Percentiles rank a stretch among this genome's conserved stretches.
Conservation (phyloP, 768 basidiomycete genomes). For the Lactarius hengduanensis region DNA sequence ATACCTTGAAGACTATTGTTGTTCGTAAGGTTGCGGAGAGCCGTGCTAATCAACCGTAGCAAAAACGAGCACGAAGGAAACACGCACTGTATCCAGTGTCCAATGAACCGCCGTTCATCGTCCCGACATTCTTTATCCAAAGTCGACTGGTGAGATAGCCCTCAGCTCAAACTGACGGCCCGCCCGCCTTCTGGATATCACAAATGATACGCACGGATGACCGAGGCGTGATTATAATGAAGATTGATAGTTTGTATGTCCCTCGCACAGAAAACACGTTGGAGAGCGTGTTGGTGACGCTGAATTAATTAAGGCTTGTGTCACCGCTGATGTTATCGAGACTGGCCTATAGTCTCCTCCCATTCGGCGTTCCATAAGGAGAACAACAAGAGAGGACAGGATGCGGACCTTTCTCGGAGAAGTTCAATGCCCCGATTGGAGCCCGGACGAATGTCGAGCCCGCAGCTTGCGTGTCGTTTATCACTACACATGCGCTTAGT, state of each 20-base stretch:
- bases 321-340: constrained; percentile 41
- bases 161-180: background rate
- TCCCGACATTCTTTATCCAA: constrained; percentile 73
- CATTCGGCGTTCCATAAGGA: background rate
- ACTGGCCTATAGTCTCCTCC: constrained; percentile 54
- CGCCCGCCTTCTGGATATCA: too few relatives aligned
- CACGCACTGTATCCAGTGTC: constrained; percentile 37
- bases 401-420: constrained; percentile 53
- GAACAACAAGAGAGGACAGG: background rate
- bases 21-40: too few relatives aligned
- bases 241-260: constrained; percentile 63
- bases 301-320: constrained; percentile 55
- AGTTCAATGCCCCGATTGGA: constrained; percentile 72
- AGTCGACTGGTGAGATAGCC: constrained; percentile 49
- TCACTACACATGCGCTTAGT: constrained; percentile 37
- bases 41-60: constrained; percentile 20
- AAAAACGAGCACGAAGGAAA: background rate
- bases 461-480: constrained; percentile 59
- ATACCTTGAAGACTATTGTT: too few relatives aligned
- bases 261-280: constrained; percentile 56
- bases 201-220: constrained; percentile 53
- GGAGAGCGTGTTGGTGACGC: constrained; percentile 47
- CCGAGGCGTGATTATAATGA: constrained; percentile 66
- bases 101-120: constrained; percentile 25
- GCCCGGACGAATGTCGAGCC: constrained; percentile 70